A percentile compares a stretch with the other conserved stretches of the same genome.
Conservation (phyloP, 2,329 filamentous ascomycete species). For the Verticillium nubilum region DNA sequence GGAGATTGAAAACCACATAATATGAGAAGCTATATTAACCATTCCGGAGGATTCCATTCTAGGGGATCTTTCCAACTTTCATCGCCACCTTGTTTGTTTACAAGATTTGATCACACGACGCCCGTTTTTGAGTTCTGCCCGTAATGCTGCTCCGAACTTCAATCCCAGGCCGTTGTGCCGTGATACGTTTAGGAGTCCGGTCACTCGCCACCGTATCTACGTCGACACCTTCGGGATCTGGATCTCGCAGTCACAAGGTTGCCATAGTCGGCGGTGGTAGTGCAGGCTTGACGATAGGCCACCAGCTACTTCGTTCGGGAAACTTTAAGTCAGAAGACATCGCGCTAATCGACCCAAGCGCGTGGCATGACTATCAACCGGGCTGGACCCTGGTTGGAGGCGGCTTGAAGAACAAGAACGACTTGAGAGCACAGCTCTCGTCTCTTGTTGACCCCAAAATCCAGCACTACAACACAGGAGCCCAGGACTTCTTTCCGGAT, state of each 20-base stretch:
- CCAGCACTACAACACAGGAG: slow-evolving; percentile 26
- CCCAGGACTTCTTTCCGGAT: slow-evolving; percentile 26
- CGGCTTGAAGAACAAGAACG: slow-evolving; percentile 22
- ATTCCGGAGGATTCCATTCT: no score
- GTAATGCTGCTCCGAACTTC: no score
- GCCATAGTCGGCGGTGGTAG: slow-evolving; percentile 62
- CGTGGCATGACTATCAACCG: slow-evolving; percentile 12
- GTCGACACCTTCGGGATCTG: no score
- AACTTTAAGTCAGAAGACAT: slow-evolving; percentile 40
- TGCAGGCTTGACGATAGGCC: slow-evolving; percentile 59
- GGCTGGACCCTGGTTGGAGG: slow-evolving; percentile 32
- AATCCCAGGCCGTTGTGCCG: not conserved
- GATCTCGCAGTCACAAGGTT: slow-evolving; percentile 55
- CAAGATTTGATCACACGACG: no score
- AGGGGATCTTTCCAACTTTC: no score
- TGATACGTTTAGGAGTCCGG: no score
- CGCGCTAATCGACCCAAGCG: slow-evolving; percentile 2
- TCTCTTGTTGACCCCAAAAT: slow-evolving; percentile 25
- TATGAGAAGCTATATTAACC: no score
- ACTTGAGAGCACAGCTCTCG: slow-evolving; percentile 20
- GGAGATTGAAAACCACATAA: no score
- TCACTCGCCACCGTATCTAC: no score
- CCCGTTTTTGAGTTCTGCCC: no score
- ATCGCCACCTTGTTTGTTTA: no score
- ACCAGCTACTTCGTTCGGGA: slow-evolving; percentile 58